phyloP scores from a whole-genome alignment of 352 stramenopile genomes.

The Pythium graminicola region DNA sequence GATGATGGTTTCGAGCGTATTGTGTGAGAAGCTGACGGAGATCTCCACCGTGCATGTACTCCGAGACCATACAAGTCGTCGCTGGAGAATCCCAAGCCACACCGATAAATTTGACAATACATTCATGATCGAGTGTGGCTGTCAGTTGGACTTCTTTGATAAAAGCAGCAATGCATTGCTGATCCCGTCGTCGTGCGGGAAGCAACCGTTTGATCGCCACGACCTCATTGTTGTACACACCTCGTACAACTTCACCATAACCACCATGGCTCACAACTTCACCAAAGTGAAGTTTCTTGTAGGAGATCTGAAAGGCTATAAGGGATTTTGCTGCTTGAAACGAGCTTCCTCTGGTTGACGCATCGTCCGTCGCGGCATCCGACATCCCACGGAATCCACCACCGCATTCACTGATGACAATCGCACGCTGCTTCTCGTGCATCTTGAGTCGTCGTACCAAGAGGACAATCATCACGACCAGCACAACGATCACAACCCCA shows the following conservation, averaged over 20 bases:
- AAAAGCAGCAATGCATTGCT: not conserved
- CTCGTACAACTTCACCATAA: not conserved
- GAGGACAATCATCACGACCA: not conserved
- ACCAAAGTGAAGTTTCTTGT: not conserved
- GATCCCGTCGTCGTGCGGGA: not conserved
- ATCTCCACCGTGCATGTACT: slow-evolving; percentile 40
- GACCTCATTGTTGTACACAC: not conserved
- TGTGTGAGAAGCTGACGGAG: slow-evolving; percentile 24
- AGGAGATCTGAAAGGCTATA: not conserved
- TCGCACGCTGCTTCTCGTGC: not conserved
- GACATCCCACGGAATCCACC: not conserved
- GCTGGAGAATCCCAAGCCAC: slow-evolving; percentile 30
- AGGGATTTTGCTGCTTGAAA: not conserved
- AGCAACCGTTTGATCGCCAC: slow-evolving; percentile 1
- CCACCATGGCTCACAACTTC: not conserved
- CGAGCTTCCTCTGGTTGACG: not conserved
- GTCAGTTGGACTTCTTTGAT: slow-evolving; percentile 22
- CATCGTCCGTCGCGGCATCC: not conserved
- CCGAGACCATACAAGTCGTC: slow-evolving; percentile 30
- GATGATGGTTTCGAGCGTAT: slow-evolving; percentile 9
- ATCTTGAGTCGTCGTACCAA: not conserved
- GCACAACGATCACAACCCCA: not conserved
- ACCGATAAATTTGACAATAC: slow-evolving; percentile 38
- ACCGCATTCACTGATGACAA: not conserved
- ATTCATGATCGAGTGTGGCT: slow-evolving; percentile 30